Base-by-base conservation (phyloP, 257 asterid genomes). In the Solanum virginianum region DNA sequence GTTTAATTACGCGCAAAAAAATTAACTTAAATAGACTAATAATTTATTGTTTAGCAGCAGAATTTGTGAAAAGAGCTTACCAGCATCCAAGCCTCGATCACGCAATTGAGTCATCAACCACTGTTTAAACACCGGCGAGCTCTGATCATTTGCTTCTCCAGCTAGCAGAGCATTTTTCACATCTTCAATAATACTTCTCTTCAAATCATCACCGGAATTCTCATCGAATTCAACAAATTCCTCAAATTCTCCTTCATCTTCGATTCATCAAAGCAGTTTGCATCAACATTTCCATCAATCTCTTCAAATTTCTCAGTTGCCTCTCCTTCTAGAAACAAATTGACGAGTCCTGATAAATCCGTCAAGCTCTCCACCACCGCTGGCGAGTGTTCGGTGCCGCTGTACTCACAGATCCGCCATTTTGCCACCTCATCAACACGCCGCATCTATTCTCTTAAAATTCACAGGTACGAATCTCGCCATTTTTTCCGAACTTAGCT, bases 371-470 rank as follows among this genome's bases (percentile, higher is more conserved):
- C 80, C 4, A 41, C 79, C 15, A 65, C 80, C 11, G 10, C 87
- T 36, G 81, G 87, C 47, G 96, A 93, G 88, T 95, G 91, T 79
- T 95, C 97, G 91, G 97, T 93, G 66, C 98, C 98, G 91, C 98
- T 95, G 91, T 95, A 92, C 81, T 90, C 94, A 81, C 87, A 90
- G 1, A 91, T 85, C 87, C 91, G 81, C 2, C 53, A 81, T 86
- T 86, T 86, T n/a, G 91, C 91, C 88, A 87, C 93, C 88, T 92
- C 93, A 63, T 92, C 91, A 32, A 85, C 94, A 95, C 0, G 89
- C 96, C 8, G 91, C 97, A 5, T 91, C 94, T 18, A 91, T 85
- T 81, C 96, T 85, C 41, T 89, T 87, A 89, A 92, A 92, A 82
- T 80, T 91, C 86, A 87, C 91, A 41, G 92, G 92, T 57, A 68